phyloP scores from a whole-genome alignment of 202 grass and related monocot species.

The Hordeum pubiflorum region DNA sequence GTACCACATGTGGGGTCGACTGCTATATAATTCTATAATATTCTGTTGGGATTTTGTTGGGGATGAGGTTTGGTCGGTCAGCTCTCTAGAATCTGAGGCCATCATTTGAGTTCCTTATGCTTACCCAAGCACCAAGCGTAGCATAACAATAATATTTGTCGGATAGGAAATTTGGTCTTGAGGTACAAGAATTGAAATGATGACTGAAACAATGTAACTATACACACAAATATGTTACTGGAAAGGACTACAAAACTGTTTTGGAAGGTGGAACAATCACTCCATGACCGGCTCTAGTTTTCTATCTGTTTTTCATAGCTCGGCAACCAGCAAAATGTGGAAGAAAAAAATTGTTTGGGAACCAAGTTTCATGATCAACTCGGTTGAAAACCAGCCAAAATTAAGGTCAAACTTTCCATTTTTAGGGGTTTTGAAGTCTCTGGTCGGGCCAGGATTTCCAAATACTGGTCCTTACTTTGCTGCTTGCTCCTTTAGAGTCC shows the following conservation, averaged over 20 bases:
- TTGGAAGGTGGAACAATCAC: neutral
- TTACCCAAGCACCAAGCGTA: neutral
- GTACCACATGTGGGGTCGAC: neutral
- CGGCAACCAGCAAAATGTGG: no score
- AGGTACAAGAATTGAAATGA: neutral
- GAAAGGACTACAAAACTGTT: neutral
- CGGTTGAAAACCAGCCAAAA: no score
- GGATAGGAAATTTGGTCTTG: neutral
- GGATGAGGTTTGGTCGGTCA: neutral
- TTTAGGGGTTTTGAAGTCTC: no score
- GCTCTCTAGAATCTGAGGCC: neutral
- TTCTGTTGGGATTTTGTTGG: neutral
- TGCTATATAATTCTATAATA: neutral
- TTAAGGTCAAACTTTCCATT: no score
- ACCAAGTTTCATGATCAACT: no score
- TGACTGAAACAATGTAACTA: neutral
- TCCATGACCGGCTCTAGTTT: neutral
- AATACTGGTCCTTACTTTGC: neutral
- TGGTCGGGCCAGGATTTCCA: no score
- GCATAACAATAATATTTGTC: neutral
- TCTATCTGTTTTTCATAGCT: neutral
- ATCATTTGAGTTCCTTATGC: neutral
- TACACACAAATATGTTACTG: neutral
- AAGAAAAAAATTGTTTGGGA: no score
- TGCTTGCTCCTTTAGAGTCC: neutral